phyloP scores from a whole-genome alignment of 2,329 filamentous ascomycete genomes.

The Aspergillus transmontanensis region DNA sequence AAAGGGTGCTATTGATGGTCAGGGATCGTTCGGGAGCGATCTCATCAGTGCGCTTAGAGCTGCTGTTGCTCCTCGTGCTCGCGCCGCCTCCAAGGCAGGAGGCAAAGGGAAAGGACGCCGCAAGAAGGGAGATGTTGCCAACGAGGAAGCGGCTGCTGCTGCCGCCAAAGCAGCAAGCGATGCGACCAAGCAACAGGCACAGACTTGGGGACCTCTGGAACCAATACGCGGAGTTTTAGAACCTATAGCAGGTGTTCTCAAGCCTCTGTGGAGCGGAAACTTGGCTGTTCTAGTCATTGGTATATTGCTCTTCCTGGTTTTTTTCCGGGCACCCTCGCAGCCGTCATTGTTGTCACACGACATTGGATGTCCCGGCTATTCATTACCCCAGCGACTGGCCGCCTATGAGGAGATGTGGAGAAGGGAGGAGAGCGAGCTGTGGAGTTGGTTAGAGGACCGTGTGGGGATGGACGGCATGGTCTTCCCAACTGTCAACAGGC shows the following conservation, averaged over 20 bases:
- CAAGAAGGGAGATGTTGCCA: conserved; percentile 57
- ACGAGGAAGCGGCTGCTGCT: conserved; percentile 43
- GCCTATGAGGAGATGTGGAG: conserved; percentile 95
- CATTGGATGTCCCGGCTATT: conserved; percentile 42
- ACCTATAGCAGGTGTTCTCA: conserved; percentile 69
- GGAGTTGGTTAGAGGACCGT: conserved; percentile 90
- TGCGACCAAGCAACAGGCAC: conserved; percentile 42
- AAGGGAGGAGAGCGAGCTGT: conserved; percentile 82
- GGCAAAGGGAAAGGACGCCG: conserved; percentile 61
- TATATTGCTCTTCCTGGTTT: conserved; percentile 71
- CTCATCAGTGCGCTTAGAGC: conserved; percentile 73
- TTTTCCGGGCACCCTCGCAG: conserved; percentile 59
- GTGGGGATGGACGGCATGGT: conserved; percentile 67
- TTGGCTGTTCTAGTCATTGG: conserved; percentile 75
- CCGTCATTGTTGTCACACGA: conserved; percentile 39
- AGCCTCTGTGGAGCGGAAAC: conserved; percentile 73
- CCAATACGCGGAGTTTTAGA: conserved; percentile 71
- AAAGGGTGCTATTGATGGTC: conserved; percentile 90
- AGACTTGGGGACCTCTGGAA: conserved; percentile 79
- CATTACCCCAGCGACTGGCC: conserved; percentile 67
- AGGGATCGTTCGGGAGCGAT: conserved; percentile 79
- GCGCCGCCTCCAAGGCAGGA: conserved; percentile 51
- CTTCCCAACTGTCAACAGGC: conserved; percentile 36
- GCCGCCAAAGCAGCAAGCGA: conserved; percentile 48
- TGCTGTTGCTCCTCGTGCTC: conserved; percentile 68